phyloP scores from a whole-genome alignment of 345 rosid genomes.

The Eucalyptus camaldulensis region DNA sequence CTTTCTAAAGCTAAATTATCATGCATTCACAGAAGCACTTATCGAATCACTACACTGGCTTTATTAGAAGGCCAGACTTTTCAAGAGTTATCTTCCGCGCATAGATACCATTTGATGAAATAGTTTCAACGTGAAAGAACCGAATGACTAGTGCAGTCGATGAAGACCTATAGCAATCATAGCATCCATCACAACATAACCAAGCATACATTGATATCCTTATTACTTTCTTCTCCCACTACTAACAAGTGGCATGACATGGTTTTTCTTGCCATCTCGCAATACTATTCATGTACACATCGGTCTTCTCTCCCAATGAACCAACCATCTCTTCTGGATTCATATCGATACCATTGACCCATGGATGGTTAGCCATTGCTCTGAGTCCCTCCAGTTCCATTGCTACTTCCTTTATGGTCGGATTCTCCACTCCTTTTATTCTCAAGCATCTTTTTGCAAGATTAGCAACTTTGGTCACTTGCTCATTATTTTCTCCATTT shows the following conservation, averaged over 20 bases:
- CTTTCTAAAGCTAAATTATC: too few relatives aligned
- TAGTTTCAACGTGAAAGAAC: too few relatives aligned
- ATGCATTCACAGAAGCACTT: neutral
- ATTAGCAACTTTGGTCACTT: constrained; percentile 1
- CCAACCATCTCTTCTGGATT: neutral
- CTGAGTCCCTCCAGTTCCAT: constrained; percentile 1
- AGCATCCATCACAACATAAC: too few relatives aligned
- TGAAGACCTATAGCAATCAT: too few relatives aligned
- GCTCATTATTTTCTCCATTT: neutral
- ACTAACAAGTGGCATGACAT: too few relatives aligned
- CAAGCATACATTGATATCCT: too few relatives aligned
- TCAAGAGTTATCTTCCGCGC: neutral
- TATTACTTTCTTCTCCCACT: too few relatives aligned
- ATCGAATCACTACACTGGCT: neutral
- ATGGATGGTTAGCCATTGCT: neutral
- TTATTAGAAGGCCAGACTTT: too few relatives aligned
- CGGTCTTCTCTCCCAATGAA: neutral
- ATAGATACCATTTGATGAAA: too few relatives aligned
- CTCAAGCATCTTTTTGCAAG: constrained; percentile 11
- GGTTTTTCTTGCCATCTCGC: neutral
- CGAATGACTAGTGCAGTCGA: too few relatives aligned
- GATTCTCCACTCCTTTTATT: constrained; percentile 9
- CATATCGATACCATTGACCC: neutral
- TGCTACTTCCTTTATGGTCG: constrained; percentile 17
- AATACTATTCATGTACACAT: neutral